Evolutionary conservation across 2,329 filamentous ascomycete species (phyloP), one percentile per base, ranked within the genome.

Genomic region (Diaporthe capsici): DNA sequence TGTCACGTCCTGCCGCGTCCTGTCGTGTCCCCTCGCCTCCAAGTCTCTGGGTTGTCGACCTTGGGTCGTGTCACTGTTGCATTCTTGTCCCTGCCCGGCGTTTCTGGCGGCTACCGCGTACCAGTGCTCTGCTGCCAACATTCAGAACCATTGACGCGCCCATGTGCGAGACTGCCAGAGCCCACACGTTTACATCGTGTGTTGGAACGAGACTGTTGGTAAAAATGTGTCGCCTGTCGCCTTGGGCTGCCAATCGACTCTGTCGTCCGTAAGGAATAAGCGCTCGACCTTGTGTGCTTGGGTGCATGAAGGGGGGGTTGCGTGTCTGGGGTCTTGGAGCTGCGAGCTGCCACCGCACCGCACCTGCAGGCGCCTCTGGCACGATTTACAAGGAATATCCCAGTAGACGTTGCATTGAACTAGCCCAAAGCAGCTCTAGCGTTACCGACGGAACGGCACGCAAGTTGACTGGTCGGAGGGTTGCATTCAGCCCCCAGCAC

Each of bases 401-500:
- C 25, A 20, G 68, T 13, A 4, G 3, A 0, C 3, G 1, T 1
- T 42, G 25, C 22, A 20, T 34, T 5, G 9, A 1, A 1, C 44
- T 73, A 68, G 15, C 3, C 53, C 1, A 1, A 4, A 58, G 12
- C 8, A 10, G 12, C 13, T 9, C 42, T 74, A 74, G 72, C 72
- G 72, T 10, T 28, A 13, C 75, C 75, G 73, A 74, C 75, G 34
- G 42, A 1, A 47, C 67, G 75, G 75, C 17, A 25, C 71, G 71
- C 47, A 55, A 9, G 13, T 25, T 73, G 34, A 73, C 39, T 65
- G 71, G 71, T 31, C 44, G 13, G n/a, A 20, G 49, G 44, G 58
- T 47, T 49, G 25, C 58, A 73, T 65, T 53, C 58, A 73, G 71
- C 58, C 71, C 71, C 71, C 71, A 73, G 37, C 0, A 15, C 17